These are phyloP conservation scores for Eimeria maxima DNA, from an alignment of 169 alveolate genomes.

Conservation along the genomic window DNA sequence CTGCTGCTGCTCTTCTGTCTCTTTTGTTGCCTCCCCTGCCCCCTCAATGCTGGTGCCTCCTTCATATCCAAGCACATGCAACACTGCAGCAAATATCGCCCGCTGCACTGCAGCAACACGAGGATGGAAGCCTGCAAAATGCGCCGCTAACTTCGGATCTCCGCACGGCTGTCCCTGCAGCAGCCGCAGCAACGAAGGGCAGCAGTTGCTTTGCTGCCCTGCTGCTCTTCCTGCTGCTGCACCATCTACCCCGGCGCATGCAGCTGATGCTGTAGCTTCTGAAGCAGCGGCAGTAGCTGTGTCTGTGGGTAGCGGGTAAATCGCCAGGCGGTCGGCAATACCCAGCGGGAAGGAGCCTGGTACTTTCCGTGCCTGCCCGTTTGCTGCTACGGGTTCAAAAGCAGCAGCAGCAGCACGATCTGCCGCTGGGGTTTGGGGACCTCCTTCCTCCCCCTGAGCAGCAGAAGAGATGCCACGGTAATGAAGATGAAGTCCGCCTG, in stretches of 20 bases:
- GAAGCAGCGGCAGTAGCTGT: neutral
- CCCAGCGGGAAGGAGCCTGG: neutral
- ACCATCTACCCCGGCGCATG: neutral
- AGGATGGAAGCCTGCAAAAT: slow-evolving; percentile 63
- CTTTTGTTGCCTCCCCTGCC: neutral
- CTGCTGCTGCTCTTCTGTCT: neutral
- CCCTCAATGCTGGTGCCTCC: neutral
- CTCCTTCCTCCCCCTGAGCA: neutral
- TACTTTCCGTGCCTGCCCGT: neutral
- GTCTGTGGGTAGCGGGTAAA: neutral
- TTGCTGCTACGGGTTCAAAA: no score
- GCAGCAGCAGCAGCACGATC: neutral
- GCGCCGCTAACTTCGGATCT: neutral
- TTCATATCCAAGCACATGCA: slow-evolving; percentile 65
- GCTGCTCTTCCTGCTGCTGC: neutral
- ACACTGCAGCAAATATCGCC: slow-evolving; percentile 66
- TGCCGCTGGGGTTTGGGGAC: neutral
- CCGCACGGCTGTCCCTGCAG: slow-evolving; percentile 52
- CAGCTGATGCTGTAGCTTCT: neutral
- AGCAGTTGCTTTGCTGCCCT: neutral
- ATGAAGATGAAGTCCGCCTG: neutral
- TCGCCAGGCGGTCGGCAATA: neutral
- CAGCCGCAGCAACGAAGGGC: slow-evolving; percentile 69
- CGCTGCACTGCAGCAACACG: slow-evolving; percentile 74
- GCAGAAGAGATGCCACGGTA: neutral